phyloP scores from a whole-genome alignment of 2,329 filamentous ascomycete genomes.

The Microcyclosporella mali region DNA sequence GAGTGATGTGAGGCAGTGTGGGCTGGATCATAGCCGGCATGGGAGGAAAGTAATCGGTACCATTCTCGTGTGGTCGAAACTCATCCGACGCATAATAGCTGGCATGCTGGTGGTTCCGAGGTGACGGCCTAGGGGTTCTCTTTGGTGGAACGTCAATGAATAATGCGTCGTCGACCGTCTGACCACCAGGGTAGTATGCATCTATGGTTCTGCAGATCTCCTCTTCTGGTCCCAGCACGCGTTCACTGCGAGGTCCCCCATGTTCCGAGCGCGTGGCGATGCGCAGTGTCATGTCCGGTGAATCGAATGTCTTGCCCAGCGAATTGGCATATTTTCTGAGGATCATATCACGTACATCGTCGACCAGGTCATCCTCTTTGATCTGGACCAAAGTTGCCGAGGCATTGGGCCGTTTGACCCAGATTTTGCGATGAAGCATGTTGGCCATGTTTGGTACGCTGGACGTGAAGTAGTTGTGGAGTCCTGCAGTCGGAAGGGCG shows the following conservation, averaged over 20 bases:
- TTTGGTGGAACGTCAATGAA: slow-evolving; percentile 77
- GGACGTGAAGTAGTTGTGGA: slow-evolving; percentile 29
- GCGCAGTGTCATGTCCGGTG: slow-evolving; percentile 78
- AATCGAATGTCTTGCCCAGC: slow-evolving; percentile 78
- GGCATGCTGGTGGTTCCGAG: slow-evolving; percentile 47
- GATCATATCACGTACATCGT: slow-evolving; percentile 89
- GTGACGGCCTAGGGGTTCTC: slow-evolving; percentile 74
- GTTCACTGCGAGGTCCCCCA: slow-evolving; percentile 44
- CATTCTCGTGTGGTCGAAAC: slow-evolving; percentile 59
- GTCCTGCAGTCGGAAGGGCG: slow-evolving; percentile 5
- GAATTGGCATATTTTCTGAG: slow-evolving; percentile 91
- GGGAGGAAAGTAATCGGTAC: slow-evolving; percentile 77
- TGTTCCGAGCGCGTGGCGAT: slow-evolving; percentile 57
- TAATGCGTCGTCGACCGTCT: slow-evolving; percentile 81
- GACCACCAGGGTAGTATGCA: slow-evolving; percentile 76
- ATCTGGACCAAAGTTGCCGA: slow-evolving; percentile 84
- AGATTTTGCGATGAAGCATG: slow-evolving; percentile 68
- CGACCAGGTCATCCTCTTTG: slow-evolving; percentile 81
- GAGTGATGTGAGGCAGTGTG: slow-evolving; percentile 34
- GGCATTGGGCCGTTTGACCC: slow-evolving; percentile 81
- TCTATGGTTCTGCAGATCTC: slow-evolving; percentile 72
- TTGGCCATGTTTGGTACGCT: slow-evolving; percentile 16
- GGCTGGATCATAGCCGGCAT: slow-evolving; percentile 48
- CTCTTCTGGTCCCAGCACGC: slow-evolving; percentile 78
- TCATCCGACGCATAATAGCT: slow-evolving; percentile 57